phyloP scores from a whole-genome alignment of 148 eudicot species.

The Cornus controversa region DNA sequence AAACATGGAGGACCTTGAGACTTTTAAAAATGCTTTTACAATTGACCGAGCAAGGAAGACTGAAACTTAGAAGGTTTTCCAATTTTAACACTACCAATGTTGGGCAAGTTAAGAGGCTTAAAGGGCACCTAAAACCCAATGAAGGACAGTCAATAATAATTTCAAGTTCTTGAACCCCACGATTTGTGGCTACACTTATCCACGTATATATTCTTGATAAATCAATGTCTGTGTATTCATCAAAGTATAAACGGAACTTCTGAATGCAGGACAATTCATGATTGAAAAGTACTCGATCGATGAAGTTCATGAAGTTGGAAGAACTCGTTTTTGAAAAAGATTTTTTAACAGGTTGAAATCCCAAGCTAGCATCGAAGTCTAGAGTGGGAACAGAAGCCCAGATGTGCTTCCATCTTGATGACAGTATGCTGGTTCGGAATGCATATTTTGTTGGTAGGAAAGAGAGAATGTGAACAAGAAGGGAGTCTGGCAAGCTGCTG shows the following conservation, averaged over 20 bases:
- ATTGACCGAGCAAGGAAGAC: background rate
- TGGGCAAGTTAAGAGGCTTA: background rate
- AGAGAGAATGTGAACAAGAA: background rate
- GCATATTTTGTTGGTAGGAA: background rate
- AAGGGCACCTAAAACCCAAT: no score
- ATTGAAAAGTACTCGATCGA: background rate
- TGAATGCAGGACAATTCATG: background rate
- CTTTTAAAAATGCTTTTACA: constrained; percentile 3
- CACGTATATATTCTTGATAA: background rate
- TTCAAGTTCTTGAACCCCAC: background rate
- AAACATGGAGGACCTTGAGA: constrained; percentile 18
- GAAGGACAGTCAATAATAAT: background rate
- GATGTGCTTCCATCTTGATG: background rate
- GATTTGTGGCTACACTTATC: background rate
- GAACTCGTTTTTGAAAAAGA: no score
- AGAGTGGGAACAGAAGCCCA: background rate
- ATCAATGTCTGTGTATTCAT: background rate
- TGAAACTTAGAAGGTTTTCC: background rate
- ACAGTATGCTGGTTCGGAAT: background rate
- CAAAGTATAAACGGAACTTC: background rate
- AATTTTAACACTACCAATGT: background rate
- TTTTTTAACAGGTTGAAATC: no score
- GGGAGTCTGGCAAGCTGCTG: background rate
- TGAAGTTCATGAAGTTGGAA: no score
- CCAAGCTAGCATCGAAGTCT: background rate